A percentile compares a stretch with the other conserved stretches of the same genome.
These are phyloP conservation scores for Aspergillus sp. DNA, from an alignment of 2,329 filamentous ascomycete genomes.

Conservation along the genomic window DNA sequence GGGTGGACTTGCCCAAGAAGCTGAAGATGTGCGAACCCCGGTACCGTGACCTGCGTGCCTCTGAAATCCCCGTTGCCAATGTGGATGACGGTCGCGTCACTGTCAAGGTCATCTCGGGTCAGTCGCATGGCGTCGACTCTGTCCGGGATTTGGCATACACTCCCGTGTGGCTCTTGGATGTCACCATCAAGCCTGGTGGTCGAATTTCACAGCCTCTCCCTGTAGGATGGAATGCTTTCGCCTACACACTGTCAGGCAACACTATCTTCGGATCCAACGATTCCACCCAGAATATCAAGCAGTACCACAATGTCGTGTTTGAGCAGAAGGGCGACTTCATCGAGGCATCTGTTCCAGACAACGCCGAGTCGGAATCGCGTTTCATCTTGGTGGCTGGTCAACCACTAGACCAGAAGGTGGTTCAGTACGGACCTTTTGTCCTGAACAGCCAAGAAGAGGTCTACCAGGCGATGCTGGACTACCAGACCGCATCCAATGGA, in stretches of 20 bases:
- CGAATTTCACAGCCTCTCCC: constrained; percentile 71
- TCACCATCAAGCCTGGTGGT: constrained; percentile 75
- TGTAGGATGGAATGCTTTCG: constrained; percentile 81
- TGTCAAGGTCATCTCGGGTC: constrained; percentile 87
- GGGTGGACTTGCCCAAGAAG: constrained; percentile 81
- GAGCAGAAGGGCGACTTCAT: constrained; percentile 73
- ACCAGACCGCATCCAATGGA: constrained; percentile 66
- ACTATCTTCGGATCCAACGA: constrained; percentile 55
- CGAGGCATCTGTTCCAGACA: constrained; percentile 62
- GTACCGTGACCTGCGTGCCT: constrained; percentile 76
- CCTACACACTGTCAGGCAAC: constrained; percentile 74
- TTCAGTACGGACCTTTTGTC: constrained; percentile 86
- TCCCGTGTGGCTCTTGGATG: constrained; percentile 91
- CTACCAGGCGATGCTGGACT: constrained; percentile 72
- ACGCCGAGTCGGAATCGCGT: constrained; percentile 51
- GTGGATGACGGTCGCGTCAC: constrained; percentile 68
- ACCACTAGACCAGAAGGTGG: constrained; percentile 72
- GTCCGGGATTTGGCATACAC: constrained; percentile 91
- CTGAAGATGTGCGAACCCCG: constrained; percentile 87
- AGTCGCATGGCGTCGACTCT: constrained; percentile 76
- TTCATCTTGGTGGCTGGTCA: constrained; percentile 70
- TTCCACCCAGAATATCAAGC: constrained; percentile 27
- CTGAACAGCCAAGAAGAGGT: constrained; percentile 67
- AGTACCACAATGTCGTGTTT: constrained; percentile 88
- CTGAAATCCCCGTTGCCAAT: constrained; percentile 72